Evolutionary conservation across 2,329 filamentous ascomycete species (phyloP), one percentile per base, ranked within the genome.

Genomic region (Botrytis sinoallii): DNA sequence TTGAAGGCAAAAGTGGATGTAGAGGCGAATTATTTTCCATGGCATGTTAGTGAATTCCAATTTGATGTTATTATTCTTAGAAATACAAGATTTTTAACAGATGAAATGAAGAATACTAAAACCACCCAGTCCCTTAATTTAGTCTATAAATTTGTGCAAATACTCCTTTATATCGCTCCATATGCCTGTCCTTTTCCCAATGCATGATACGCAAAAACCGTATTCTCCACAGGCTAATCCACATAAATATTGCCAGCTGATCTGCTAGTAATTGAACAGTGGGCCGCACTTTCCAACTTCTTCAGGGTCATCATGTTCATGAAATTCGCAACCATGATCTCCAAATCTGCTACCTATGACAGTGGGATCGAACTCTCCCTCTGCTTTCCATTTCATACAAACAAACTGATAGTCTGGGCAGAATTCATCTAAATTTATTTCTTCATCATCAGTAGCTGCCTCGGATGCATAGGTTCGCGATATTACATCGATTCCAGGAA

Each of bases 191-290:
- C 14, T 18, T 18, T 55, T 29, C n/a, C 52, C 14, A 57, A 18
- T 29, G 14, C 52, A 57, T 8, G 5, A 29, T 29, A 55, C 25
- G 25, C 52, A 16, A 8, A 29, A 29, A 29, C 6, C 29, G 0
- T 52, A 12, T 52, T 52, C 25, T n/a, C 10, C 9, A 6, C 52
- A 16, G n/a, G 6, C 7, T 55, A n/a, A 55, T 55, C n/a, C n/a
- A 18, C 29, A 29, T 6, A 5, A 29, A 1, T 14, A 2, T n/a
- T 16, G 10, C 52, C n/a, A 55, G 52, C 25, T 29, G 14, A 18
- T 29, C 3, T 29, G 8, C 3, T n/a, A 12, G 48, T 3, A n/a
- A n/a, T 12, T 14, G 0, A n/a, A 6, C 14, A 55, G n/a, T 4
- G 4, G 9, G 0, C 18, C 40, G n/a, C 61, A 46, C 16, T 4